These are phyloP conservation scores for Lojkania enalia DNA, from an alignment of 2,329 filamentous ascomycete genomes.

Conservation along the genomic window DNA sequence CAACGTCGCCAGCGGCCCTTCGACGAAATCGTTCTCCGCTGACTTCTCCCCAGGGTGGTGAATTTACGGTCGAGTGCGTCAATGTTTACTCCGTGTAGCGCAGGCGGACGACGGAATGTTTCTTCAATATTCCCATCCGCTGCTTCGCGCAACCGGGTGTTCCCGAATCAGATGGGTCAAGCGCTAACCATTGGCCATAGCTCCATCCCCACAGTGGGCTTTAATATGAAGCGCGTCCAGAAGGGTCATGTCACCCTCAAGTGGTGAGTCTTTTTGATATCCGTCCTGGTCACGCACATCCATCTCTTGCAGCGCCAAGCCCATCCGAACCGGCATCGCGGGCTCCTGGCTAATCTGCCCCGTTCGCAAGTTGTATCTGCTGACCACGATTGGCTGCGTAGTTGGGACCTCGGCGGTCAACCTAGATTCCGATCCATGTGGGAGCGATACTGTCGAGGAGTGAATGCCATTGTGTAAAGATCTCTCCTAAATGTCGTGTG, in stretches of 20 bases:
- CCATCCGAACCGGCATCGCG: conserved; percentile 34
- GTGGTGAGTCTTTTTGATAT: conserved; percentile 61
- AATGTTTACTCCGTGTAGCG: conserved; percentile 27
- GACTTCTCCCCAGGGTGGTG: conserved; percentile 72
- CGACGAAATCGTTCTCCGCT: conserved; percentile 28
- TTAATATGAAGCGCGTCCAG: conserved; percentile 98
- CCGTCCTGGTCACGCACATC: conserved; percentile 40
- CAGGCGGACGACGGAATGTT: conserved; percentile 31
- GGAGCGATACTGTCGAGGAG: conserved; percentile 97
- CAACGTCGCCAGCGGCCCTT: conserved; percentile 25
- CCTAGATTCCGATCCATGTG: conserved; percentile 98
- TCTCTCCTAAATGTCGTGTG: conserved; percentile 15
- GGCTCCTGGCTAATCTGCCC: conserved; percentile 35
- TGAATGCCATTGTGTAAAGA: conserved; percentile 92
- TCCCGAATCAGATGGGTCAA: conserved; percentile 30
- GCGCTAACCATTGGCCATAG: conserved; percentile 59
- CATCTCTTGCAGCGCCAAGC: conserved; percentile 42
- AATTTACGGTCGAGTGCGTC: conserved; percentile 98
- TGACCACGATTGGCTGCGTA: conserved; percentile 46
- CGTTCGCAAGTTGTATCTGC: conserved; percentile 31
- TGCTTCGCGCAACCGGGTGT: conserved; percentile 35
- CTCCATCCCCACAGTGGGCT: conserved; percentile 96
- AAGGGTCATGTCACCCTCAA: conserved; percentile 98
- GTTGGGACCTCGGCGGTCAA: conserved; percentile 96
- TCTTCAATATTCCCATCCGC: conserved; percentile 29